Evolutionary conservation across 208 protist species (phyloP), one percentile per base, ranked within the genome.

Genomic region (Strigomonas culicis): DNA sequence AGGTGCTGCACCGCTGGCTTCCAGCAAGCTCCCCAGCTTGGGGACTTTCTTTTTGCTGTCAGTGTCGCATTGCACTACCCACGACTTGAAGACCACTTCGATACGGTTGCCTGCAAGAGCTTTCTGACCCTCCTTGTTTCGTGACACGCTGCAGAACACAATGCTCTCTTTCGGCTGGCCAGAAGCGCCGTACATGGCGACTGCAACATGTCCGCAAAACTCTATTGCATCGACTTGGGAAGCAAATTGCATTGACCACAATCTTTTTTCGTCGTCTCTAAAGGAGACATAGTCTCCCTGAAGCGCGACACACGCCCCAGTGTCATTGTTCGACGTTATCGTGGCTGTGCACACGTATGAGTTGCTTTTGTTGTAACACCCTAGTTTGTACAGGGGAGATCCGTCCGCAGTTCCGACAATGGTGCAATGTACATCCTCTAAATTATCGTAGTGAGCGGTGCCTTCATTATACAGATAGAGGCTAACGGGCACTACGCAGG

Each of bases 171-270:
- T 65, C n/a, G 79, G 75, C 57, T 79, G 67, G 7, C 84, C 82
- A n/a, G 80, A 72, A 27, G 71, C 76, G 10, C 81, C 80, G 46
- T 84, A 90, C 74, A 92, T 92, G 15, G 84, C 82, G 10, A 94
- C 80, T 15, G 62, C 51, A 22, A 90, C 72, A 64, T 90, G 70
- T 7, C 76, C 75, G 56, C 74, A 86, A 56, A 90, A 89, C 28
- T 78, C 58, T 43, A 82, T 69, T 0, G 83, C 78, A 0, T 59
- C 57, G 36, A 62, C 62, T 39, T 85, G 81, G 10, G 51, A 66
- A 41, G 66, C 63, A 66, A 90, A 87, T 52, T 84, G 73, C 63
- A 92, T 59, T 44, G 81, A 90, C 82, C 84, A 92, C 17, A 46
- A 77, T 24, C 70, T 70, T 17, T 72, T 74, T n/a, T 80, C 52